These are phyloP conservation scores for Cymbopogon citratus DNA, from an alignment of 176 grass and related monocot species.

Conservation along the genomic window DNA sequence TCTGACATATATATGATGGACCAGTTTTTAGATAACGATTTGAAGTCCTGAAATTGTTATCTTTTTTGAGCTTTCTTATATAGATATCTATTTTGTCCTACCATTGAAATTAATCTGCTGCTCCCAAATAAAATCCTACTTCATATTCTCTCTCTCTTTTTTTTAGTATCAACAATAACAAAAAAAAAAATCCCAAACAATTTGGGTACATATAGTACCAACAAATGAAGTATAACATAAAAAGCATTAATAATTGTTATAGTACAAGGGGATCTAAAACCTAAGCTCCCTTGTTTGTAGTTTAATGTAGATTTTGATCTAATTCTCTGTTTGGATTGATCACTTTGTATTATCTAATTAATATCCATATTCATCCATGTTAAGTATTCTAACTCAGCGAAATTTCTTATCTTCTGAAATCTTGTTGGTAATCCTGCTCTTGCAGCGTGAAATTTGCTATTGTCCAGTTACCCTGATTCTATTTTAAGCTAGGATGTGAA, in stretches of 20 bases:
- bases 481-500: slow-evolving; percentile 10
- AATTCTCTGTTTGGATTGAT: background rate
- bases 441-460: background rate
- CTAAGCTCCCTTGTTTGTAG: background rate
- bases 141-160: background rate
- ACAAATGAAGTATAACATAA: background rate
- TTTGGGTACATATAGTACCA: background rate
- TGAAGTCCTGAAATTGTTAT: background rate
- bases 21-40: background rate
- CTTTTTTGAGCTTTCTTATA: background rate
- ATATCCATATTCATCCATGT: background rate
- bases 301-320: background rate
- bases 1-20: background rate
- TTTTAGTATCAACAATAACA: background rate
- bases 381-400: background rate
- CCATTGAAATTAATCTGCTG: background rate
- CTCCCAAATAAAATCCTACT: background rate
- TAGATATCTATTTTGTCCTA: background rate
- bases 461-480: background rate
- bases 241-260: background rate
- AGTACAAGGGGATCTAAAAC: background rate
- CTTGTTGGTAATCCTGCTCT: background rate
- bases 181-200: background rate
- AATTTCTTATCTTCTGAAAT: background rate
- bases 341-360: background rate